These are phyloP conservation scores for Debaryomyces psychrophilus DNA, from an alignment of 1,139 yeast species.

Conservation along the genomic window DNA sequence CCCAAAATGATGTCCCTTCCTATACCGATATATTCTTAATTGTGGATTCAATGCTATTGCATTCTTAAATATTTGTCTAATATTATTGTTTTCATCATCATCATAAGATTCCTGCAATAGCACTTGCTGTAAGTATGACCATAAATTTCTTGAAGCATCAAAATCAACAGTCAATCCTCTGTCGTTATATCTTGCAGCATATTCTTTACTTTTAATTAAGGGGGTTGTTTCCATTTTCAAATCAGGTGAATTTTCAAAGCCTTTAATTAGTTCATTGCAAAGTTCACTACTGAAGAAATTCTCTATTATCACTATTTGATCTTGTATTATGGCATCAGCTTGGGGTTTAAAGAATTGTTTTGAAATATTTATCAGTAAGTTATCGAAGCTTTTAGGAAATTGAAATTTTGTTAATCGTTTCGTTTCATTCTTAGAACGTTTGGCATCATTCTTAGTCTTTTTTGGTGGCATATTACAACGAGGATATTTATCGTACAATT, in stretches of 20 bases:
- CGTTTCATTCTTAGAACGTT: not conserved
- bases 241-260: constrained; percentile 29
- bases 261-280: constrained; percentile 48
- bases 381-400: constrained; percentile 35
- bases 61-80: constrained; percentile 29
- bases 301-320: constrained; percentile 52
- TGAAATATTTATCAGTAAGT: constrained; percentile 22
- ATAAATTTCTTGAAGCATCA: constrained; percentile 42
- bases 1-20: constrained; percentile 62
- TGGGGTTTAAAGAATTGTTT: constrained; percentile 38
- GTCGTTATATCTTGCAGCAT: constrained; percentile 65
- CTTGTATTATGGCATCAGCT: constrained; percentile 33
- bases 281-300: constrained; percentile 46
- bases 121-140: constrained; percentile 44
- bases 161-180: constrained; percentile 47
- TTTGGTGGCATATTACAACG: constrained; percentile 10
- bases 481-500: not conserved
- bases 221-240: constrained; percentile 53
- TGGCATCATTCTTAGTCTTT: constrained; percentile 3
- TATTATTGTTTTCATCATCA: constrained; percentile 31
- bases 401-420: constrained; percentile 15
- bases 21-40: constrained; percentile 58
- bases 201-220: constrained; percentile 49
- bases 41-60: constrained; percentile 62
- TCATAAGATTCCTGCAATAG: constrained; percentile 34